Base-by-base conservation (phyloP, 257 asterid species). In the Catharanthus roseus region DNA sequence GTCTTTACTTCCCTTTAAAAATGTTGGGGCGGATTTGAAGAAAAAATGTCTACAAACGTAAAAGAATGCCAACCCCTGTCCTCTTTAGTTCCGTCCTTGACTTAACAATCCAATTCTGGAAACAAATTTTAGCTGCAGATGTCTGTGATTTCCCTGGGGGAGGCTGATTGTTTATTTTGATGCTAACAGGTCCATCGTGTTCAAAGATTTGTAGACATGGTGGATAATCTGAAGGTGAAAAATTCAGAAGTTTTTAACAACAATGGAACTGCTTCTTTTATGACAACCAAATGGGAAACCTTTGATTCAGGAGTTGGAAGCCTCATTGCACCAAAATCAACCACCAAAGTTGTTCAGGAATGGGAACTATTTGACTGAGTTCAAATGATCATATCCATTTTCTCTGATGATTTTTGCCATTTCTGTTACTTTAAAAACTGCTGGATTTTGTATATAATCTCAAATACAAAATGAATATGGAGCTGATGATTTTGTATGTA, bases 251-350 rank as follows among this genome's bases (percentile, higher is more conserved):
- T n/a, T 53, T 42, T 23, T 6, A 24, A 38, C 41, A 74, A 65
- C 41, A 45, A 36, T 49, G 44, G 42, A 47, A 50, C 19, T 19
- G 57, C 31, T 33, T 38, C 49, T 58, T 42, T 71, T 65, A 58
- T 62, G 65, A 69, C 63, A 54, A 24, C 77, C 26, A 79, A 71
- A 71, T 71, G 83, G 77, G 69, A 71, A 45, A 65, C 15, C 26
- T 74, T 74, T 51, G 73, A 41, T 65, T 56, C 79, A 36, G 74
- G 79, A 70, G 53, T 74, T 70, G 77, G 82, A 70, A 71, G 71
- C 68, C 71, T 78, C 62, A 70, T 19, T 55, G 76, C 74, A 23
- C 71, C 70, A 70, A 65, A 23, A 5, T 26, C 72, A 6, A 16
- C 69, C 36, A 61, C 79, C n/a, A 75, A 74, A 66, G 19, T 66